Evolutionary conservation across 1,284 basidiomycete genomes (phyloP), one percentile per base, ranked within the genome.

Genomic region (Puccinia novopanici): DNA sequence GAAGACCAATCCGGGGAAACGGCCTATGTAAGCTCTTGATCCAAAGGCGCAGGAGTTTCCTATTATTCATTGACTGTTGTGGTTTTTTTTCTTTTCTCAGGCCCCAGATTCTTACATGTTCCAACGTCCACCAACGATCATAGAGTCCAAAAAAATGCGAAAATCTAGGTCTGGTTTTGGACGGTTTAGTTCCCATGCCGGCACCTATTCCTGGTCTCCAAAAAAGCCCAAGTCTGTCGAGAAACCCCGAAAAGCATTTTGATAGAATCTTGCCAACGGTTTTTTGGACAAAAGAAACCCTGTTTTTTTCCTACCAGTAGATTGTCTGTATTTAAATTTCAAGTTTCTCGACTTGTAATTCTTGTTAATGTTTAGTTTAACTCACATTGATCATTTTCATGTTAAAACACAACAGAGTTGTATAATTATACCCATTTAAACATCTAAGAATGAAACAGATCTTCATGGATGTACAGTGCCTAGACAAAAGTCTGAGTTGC

Each of bases 1-100:
- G 93, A 85, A 82, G 85, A 84, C 72, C 85, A 87, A 82, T 85
- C 92, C 84, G 89, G 90, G 48, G 91, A 94, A 81, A 83, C 78
- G 76, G 84, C 84, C 0, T 84, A 85, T 82, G 84, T 79, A 61
- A 55, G 50, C 45, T 55, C 4, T 4, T 34, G 17, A 13, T 19
- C 10, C 34, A 34, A 34, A 34, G 34, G 15, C 24, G 22, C 13
- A 34, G 9, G 30, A 34, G 22, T 19, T 52, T 34, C 17, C 54
- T 3, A 37, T 40, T 24, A 19, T 34, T 54, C 2, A 52, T 37
- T 8, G 34, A 34, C 2, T 34, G 24, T 71, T 71, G 55, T 13
- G 10, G 2, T 22, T 12, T 24, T 48, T 27, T 12, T 48, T 48
- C 5, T 48, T 48, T 48, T 27, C 42, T 42, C 52, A 71, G 68